Evolutionary conservation across 1,139 yeast species (phyloP).

Genomic region (Pichiaceae sp.): DNA sequence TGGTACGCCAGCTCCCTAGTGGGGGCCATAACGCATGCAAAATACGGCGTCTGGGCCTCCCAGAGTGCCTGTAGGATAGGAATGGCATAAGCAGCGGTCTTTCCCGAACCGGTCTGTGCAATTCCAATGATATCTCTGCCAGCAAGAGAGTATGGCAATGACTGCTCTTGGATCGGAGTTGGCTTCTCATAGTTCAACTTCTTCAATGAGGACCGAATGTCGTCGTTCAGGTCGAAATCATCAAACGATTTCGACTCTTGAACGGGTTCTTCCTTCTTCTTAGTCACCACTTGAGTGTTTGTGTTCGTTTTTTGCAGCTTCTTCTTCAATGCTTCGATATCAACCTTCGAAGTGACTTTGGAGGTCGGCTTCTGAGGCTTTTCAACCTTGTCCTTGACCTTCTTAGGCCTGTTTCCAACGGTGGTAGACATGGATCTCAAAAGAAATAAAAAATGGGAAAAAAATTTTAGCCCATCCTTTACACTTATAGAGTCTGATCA

Average conservation of each 20-base stretch:
- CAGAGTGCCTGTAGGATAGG: slow-evolving; percentile 88
- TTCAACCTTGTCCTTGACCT: slow-evolving; percentile 4
- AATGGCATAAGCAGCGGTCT: slow-evolving; percentile 80
- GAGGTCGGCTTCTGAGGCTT: slow-evolving; percentile 9
- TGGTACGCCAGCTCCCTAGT: slow-evolving; percentile 97
- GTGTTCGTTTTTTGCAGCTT: slow-evolving; percentile 12
- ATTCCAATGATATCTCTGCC: slow-evolving; percentile 79
- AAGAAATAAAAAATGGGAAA: neutral
- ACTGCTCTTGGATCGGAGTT: slow-evolving; percentile 87
- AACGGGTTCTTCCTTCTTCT: slow-evolving; percentile 5
- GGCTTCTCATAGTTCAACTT: slow-evolving; percentile 58
- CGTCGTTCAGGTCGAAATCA: slow-evolving; percentile 64
- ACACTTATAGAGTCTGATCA: neutral
- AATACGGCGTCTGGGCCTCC: slow-evolving; percentile 82
- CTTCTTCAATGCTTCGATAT: slow-evolving; percentile 14
- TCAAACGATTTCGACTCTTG: slow-evolving; percentile 25
- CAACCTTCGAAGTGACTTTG: slow-evolving; percentile 11
- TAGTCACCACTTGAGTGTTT: slow-evolving; percentile 6
- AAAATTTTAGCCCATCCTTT: neutral
- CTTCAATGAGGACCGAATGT: slow-evolving; percentile 71
- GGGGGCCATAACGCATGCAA: slow-evolving; percentile 87
- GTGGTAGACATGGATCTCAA: too few relatives aligned
- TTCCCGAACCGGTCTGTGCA: slow-evolving; percentile 82
- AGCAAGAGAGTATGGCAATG: slow-evolving; percentile 85
- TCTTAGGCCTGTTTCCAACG: too few relatives aligned